Percentiles rank a stretch among this genome's conserved stretches.
Conservation (phyloP, 2,329 filamentous ascomycete species). For the Fusarium albosuccineum region DNA sequence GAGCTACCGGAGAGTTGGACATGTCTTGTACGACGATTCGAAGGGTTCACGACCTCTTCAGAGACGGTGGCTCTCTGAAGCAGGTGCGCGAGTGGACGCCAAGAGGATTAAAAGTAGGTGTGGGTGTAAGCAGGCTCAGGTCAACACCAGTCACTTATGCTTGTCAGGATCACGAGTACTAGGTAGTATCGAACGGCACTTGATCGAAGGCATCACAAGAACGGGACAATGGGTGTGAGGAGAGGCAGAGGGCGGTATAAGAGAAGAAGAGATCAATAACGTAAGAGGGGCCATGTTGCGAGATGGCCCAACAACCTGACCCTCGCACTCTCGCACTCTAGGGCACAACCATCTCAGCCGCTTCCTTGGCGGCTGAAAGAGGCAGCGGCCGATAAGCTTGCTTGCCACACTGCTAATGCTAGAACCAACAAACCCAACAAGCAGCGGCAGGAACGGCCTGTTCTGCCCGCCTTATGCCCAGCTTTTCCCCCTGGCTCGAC, state of each 20-base stretch:
- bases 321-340: neutral
- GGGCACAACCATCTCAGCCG: neutral
- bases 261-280: neutral
- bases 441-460: conserved; percentile 3
- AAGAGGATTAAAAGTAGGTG: neutral
- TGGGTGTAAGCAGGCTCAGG: no score
- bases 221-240: neutral
- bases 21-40: conserved; percentile 2
- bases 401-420: neutral
- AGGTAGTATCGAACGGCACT: neutral
- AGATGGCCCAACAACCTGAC: neutral
- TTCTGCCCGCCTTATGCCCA: conserved; percentile 1
- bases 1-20: conserved; percentile 1
- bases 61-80: conserved; percentile 15
- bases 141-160: no score
- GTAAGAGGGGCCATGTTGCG: no score
- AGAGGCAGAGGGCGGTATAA: neutral
- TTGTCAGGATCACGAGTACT: no score
- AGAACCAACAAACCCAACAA: conserved; percentile 5
- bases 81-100: neutral
- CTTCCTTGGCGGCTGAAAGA: neutral
- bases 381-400: neutral
- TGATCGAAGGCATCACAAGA: neutral
- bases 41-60: neutral
- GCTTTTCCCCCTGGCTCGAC: neutral